Evolutionary conservation across 345 rosid genomes (phyloP), one percentile per base, ranked within the genome.

Genomic region (Eucalyptus pauciflora): DNA sequence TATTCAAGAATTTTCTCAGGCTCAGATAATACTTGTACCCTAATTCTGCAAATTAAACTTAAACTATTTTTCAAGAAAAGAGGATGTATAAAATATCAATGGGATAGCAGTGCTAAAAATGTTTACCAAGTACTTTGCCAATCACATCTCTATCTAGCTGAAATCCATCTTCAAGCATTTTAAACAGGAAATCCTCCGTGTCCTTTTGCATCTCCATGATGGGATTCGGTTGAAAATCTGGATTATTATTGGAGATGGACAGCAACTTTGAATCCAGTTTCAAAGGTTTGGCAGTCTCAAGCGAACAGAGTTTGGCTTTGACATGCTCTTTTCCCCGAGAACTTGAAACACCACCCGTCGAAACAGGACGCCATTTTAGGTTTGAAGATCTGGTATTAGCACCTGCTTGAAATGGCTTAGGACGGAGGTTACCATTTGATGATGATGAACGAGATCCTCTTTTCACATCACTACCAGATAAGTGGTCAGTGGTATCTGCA

Each of bases 141-240:
- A 91, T 89, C 87, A 89, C 89, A 92, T 89, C 90, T 91, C 92
- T 91, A n/a, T 89, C 89, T 69, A 93, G 91, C 91, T 87, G 89
- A 88, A 93, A 94, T 54, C 95, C 96, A 83, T 89, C 92, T 86
- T 94, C 95, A 20, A 94, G 93, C 92, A 94, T 87, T 90, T 91
- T 93, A 92, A 93, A 89, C 85, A 94, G 88, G 89, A 95, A 93
- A 83, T 91, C 93, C 88, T 93, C 95, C 89, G 91, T 91, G 56
- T 94, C 92, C 88, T 92, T 91, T 13, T 88, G 93, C 91, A 92
- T 86, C 50, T 89, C 89, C 87, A 64, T 92, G 51, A 89, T 31
- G 31, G 81, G 86, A 71, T 83, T 85, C 17, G 10, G 51, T 41
- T 89, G 58, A 79, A 41, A 48, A 79, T 88, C 90, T 43, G 88